Conservation (phyloP, 352 stramenopile species). For the Phytopythium chamaehyphon region DNA sequence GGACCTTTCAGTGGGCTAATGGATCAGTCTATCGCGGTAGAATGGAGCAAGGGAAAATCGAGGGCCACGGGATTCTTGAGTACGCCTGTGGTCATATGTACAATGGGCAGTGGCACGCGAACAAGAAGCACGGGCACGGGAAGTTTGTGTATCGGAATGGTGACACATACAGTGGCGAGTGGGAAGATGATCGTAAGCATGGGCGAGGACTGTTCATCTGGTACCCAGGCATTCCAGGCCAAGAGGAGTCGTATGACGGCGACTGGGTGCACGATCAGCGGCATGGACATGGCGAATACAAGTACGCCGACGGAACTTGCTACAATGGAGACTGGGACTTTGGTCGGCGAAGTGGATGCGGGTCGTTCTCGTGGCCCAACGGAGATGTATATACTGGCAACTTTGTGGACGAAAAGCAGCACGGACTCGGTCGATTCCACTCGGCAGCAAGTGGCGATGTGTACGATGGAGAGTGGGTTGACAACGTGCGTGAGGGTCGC, state of each 20-base stretch:
- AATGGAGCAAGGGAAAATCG: conserved; percentile 65
- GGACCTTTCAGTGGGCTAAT: conserved; percentile 66
- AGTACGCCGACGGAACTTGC: conserved; percentile 48
- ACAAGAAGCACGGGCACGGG: conserved; percentile 79
- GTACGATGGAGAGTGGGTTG: conserved; percentile 78
- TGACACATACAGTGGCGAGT: conserved; percentile 78
- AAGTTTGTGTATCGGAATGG: conserved; percentile 79
- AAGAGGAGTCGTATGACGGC: conserved; percentile 82
- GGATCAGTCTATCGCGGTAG: conserved; percentile 74
- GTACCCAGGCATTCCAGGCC: conserved; percentile 30
- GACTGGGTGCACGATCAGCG: conserved; percentile 55
- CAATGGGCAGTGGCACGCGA: conserved; percentile 50
- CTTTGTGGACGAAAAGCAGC: conserved; percentile 78
- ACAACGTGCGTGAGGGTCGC: conserved; percentile 76
- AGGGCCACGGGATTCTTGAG: conserved; percentile 44
- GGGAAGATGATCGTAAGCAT: conserved; percentile 51
- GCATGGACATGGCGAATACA: conserved; percentile 58
- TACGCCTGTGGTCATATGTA: conserved; percentile 72
- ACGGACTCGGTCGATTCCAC: conserved; percentile 73
- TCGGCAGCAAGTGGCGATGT: conserved; percentile 36
- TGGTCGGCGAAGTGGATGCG: conserved; percentile 69
- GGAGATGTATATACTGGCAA: conserved; percentile 80
- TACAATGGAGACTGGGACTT: conserved; percentile 68
- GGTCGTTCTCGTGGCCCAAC: conserved; percentile 81
- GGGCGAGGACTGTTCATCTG: conserved; percentile 58